Evolutionary conservation across 495 filamentous ascomycete genomes (phyloP).

Genomic region (Penicillium manginii): DNA sequence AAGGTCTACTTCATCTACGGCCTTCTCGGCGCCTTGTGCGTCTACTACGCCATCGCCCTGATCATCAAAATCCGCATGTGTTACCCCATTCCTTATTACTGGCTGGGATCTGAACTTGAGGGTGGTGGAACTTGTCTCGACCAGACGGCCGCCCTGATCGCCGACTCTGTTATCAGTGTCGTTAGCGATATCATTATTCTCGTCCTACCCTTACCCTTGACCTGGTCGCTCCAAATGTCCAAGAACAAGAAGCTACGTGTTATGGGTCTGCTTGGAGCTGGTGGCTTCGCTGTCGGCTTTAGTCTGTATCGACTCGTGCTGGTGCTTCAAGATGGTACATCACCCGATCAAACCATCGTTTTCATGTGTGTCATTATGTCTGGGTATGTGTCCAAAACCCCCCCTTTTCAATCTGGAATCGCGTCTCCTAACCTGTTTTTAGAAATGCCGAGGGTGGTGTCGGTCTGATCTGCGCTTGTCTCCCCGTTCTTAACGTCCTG

Average conservation of each 20-base stretch:
- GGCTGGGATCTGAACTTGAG: constrained; percentile 14
- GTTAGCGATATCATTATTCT: constrained; percentile 52
- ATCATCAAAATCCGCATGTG: constrained; percentile 34
- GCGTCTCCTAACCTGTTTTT: neutral
- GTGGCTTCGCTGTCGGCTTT: constrained; percentile 50
- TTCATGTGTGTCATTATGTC: constrained; percentile 50
- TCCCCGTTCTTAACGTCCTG: constrained; percentile 46
- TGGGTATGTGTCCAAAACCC: constrained; percentile 40
- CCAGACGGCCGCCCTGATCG: constrained; percentile 46
- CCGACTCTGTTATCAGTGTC: constrained; percentile 52
- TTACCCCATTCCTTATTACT: constrained; percentile 25
- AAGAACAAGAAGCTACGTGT: constrained; percentile 49
- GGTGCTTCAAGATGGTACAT: constrained; percentile 38
- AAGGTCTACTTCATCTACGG: constrained; percentile 48
- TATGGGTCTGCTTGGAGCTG: constrained; percentile 47
- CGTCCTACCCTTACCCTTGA: constrained; percentile 48
- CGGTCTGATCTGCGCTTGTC: constrained; percentile 53
- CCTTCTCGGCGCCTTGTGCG: constrained; percentile 52
- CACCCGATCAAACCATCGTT: constrained; percentile 41
- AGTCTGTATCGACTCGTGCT: constrained; percentile 50
- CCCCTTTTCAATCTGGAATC: neutral
- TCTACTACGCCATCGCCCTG: constrained; percentile 28
- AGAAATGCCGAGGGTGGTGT: constrained; percentile 53
- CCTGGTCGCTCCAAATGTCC: constrained; percentile 53
- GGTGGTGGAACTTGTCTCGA: constrained; percentile 40